Evolutionary conservation across 768 basidiomycete genomes (phyloP), one percentile per base, ranked within the genome.

Genomic region (Pleurotus tuber-regium): DNA sequence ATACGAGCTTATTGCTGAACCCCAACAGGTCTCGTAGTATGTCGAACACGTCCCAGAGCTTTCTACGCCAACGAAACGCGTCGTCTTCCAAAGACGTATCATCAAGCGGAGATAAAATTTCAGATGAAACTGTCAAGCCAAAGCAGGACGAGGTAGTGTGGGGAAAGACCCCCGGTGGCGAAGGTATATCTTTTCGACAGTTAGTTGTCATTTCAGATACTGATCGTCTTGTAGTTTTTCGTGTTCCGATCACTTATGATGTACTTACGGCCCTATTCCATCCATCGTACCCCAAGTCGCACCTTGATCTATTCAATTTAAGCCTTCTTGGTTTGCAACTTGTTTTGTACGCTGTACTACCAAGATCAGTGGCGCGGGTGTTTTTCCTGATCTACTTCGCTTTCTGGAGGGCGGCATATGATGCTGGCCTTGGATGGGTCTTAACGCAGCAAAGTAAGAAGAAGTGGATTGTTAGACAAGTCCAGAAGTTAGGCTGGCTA

Each of bases 381-480:
- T 89, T 98, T 69, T 98, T 98, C 75, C 69, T 94, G 19, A 52
- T 88, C 54, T 96, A 95, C 68, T 98, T 99, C 63, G 84, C 84
- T 8, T 91, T 98, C 66, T 99, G 95, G 93, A 75, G 97, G 2
- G 77, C 80, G 3, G 86, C 90, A 8, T 99, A 99, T 64, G 91
- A 99, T 66, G 86, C 80, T 26, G 96, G 96, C 0, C 80, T 99
- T 40, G 97, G 94, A 0, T 97, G 89, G 86, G 81, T 98, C 9
- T 75, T 99, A 52, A 92, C 92, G 8, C 89, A 90, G 66, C 97
- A 99, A 70, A 96, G 92, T 75, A 95, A 96, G 74, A 86, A 83
- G 70, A 87, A 83, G 61, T 98, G 92, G 89, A 91, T 99, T 59
- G 93, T 97, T 39, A 75, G 82, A 25, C 82, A 87, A 59, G 76